These are phyloP conservation scores for Bipolaris bicolor DNA, from an alignment of 2,329 filamentous ascomycete species.

Conservation along the genomic window DNA sequence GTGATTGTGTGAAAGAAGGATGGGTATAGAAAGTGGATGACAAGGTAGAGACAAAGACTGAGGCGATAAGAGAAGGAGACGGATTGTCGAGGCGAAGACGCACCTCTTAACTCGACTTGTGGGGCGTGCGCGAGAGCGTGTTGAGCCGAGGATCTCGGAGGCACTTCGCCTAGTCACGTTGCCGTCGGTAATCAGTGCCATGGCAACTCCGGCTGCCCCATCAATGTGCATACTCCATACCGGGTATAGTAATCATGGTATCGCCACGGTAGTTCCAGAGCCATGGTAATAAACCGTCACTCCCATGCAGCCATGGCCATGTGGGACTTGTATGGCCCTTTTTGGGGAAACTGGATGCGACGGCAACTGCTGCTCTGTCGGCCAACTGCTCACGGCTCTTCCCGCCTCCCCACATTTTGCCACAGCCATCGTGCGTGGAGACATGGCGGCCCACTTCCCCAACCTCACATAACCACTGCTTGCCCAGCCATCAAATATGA, in stretches of 20 bases:
- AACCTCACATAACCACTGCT: slow-evolving; percentile 3
- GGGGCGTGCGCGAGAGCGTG: slow-evolving; percentile 15
- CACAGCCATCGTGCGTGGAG: neutral
- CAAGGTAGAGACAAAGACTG: neutral
- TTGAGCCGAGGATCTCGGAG: slow-evolving; percentile 21
- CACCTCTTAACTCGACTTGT: slow-evolving; percentile 23
- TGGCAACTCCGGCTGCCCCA: neutral
- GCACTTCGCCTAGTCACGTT: slow-evolving; percentile 15
- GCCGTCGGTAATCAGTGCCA: slow-evolving; percentile 15
- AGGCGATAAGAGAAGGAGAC: slow-evolving; percentile 6
- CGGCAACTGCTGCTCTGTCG: neutral
- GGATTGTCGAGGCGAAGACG: slow-evolving; percentile 24
- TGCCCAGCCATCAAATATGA: neutral
- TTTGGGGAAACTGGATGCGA: neutral
- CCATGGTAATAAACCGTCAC: too few species aligned
- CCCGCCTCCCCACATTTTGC: slow-evolving; percentile 9
- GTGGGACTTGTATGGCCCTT: neutral
- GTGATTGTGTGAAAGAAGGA: slow-evolving; percentile 12
- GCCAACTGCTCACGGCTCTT: neutral
- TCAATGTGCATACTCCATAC: neutral
- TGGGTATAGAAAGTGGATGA: neutral
- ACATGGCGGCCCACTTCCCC: neutral
- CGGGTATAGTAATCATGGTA: neutral
- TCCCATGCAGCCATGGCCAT: too few species aligned
- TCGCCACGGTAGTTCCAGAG: too few species aligned